Evolutionary conservation across 768 basidiomycete genomes (phyloP).

Genomic region (Auriscalpium microsporum): DNA sequence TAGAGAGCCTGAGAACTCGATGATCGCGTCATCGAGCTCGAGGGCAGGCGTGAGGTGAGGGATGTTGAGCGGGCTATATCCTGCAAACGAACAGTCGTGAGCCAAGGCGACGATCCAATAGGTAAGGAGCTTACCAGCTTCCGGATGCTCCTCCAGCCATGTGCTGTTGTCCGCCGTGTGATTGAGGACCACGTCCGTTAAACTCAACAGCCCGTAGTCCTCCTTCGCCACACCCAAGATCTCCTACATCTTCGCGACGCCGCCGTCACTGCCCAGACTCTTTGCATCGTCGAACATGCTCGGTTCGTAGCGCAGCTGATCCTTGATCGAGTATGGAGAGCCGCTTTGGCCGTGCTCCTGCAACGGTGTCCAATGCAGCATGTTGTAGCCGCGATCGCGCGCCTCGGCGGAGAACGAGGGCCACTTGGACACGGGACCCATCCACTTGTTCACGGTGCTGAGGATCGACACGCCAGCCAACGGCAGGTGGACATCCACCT

Average conservation of each 20-base stretch:
- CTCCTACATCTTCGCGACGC: constrained; percentile 50
- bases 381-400: constrained; percentile 87
- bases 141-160: constrained; percentile 91
- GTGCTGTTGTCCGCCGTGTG: constrained; percentile 93
- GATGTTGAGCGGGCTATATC: constrained; percentile 83
- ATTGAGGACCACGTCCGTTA: constrained; percentile 96
- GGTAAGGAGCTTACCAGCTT: constrained; percentile 61
- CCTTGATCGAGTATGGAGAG: constrained; percentile 89
- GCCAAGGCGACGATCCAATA: neutral
- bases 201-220: constrained; percentile 78
- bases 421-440: constrained; percentile 82
- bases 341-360: constrained; percentile 85
- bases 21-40: constrained; percentile 81
- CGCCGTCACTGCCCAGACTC: constrained; percentile 36
- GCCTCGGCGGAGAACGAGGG: constrained; percentile 73
- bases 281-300: constrained; percentile 45
- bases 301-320: constrained; percentile 81
- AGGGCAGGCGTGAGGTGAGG: constrained; percentile 90
- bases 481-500: constrained; percentile 58
- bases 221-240: constrained; percentile 64
- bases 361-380: constrained; percentile 94
- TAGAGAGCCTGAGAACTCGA: constrained; percentile 70
- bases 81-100: constrained; percentile 29
- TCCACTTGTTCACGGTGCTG: constrained; percentile 96
- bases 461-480: constrained; percentile 85